A percentile compares a stretch with the other conserved stretches of the same genome.
Conservation (phyloP, 192 early-diverging fungal genomes). For the Entophlyctis luteolus region DNA sequence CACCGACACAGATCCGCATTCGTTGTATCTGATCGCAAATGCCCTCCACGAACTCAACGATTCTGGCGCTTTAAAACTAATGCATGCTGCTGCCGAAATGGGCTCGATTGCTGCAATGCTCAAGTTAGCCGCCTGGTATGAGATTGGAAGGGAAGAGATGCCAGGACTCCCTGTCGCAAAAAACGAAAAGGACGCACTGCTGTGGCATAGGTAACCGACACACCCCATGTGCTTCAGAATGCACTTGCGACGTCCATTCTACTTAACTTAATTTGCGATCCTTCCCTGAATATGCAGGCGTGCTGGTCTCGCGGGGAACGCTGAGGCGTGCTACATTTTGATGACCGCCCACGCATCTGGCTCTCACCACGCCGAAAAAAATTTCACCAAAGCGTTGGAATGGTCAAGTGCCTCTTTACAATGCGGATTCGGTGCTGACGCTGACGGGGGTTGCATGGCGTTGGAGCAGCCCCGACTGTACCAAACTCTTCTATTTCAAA, state of each 20-base stretch:
- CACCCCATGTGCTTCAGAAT: too few relatives aligned
- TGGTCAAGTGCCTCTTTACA: slow-evolving; percentile 18
- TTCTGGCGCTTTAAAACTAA: slow-evolving; percentile 22
- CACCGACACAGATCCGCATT: slow-evolving; percentile 43
- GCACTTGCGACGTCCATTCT: too few relatives aligned
- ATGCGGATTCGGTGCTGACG: slow-evolving; percentile 3
- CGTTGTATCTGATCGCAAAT: slow-evolving; percentile 31
- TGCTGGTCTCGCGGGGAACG: slow-evolving; percentile 37
- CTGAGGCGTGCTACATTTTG: slow-evolving; percentile 46
- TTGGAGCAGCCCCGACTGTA: slow-evolving; percentile 23
- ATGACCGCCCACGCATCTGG: slow-evolving; percentile 29
- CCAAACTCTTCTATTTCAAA: slow-evolving; percentile 29
- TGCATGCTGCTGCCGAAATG: slow-evolving; percentile 28
- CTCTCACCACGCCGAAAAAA: slow-evolving; percentile 21
- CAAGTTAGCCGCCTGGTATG: slow-evolving; percentile 48
- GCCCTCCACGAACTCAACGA: slow-evolving; percentile 12
- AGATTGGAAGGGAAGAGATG: slow-evolving; percentile 37
- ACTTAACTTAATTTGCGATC: neutral
- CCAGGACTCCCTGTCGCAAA: slow-evolving; percentile 31
- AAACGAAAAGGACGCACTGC: slow-evolving; percentile 21
- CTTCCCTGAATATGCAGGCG: neutral
- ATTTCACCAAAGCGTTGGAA: slow-evolving; percentile 22
- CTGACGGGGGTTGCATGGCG: slow-evolving; percentile 21
- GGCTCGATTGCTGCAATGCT: slow-evolving; percentile 40
- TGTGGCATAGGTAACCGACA: slow-evolving; percentile 40